Evolutionary conservation across 139 green algal species (phyloP).

Genomic region (Tetradesmus lagerheimii): DNA sequence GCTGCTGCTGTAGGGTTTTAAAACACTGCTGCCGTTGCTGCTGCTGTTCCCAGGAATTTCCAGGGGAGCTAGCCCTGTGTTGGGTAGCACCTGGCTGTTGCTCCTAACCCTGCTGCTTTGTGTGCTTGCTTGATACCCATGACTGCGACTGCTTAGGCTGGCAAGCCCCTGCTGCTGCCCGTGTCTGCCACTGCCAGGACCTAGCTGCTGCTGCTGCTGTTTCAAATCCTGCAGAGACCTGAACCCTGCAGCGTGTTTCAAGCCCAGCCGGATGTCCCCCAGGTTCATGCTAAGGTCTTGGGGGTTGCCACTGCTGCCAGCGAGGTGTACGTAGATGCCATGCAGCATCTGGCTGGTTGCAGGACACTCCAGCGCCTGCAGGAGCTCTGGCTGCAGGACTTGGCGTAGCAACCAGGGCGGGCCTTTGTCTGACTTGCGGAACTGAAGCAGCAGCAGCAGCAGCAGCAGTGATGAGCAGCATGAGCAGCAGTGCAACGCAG

Average conservation of each 20-base stretch:
- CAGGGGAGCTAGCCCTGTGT: background rate
- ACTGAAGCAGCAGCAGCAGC: background rate
- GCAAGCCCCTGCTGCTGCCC: slow-evolving; percentile 15
- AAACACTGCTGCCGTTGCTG: background rate
- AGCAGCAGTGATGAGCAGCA: background rate
- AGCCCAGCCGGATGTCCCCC: slow-evolving; percentile 25
- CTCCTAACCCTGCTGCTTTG: slow-evolving; percentile 13
- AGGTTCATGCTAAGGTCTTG: slow-evolving; percentile 40
- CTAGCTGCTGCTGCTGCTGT: background rate
- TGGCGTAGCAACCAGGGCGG: slow-evolving; percentile 49
- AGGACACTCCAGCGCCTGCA: background rate
- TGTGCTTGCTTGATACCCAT: slow-evolving; percentile 7
- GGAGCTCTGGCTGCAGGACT: slow-evolving; percentile 39
- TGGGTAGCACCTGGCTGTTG: background rate
- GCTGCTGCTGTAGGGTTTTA: background rate
- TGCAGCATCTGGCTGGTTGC: slow-evolving; percentile 45
- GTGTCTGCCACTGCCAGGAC: background rate
- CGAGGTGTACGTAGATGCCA: slow-evolving; percentile 40
- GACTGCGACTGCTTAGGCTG: background rate
- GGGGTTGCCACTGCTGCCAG: slow-evolving; percentile 20
- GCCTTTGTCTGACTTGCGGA: slow-evolving; percentile 39
- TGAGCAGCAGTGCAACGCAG: too few relatives aligned
- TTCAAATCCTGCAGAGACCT: background rate
- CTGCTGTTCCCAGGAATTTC: background rate
- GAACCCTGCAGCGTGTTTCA: slow-evolving; percentile 38